A percentile compares a stretch with the other conserved stretches of the same genome.
These are phyloP conservation scores for Phytophthora hybrid DNA, from an alignment of 352 stramenopile genomes.

Conservation along the genomic window DNA sequence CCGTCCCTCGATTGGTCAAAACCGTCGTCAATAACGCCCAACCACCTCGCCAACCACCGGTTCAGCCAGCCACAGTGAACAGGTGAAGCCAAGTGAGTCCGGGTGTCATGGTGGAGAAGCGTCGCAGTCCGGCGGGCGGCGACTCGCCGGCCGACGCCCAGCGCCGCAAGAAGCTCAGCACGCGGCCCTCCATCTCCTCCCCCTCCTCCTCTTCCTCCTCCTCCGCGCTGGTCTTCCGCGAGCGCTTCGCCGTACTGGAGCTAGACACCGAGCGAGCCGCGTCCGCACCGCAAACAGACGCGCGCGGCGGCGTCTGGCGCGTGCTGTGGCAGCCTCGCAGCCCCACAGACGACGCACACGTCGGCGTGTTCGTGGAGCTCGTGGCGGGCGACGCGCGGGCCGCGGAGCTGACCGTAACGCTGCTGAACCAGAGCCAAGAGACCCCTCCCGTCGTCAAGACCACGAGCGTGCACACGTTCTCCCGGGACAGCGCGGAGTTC, in stretches of 20 bases:
- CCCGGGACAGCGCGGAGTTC: constrained; percentile 56
- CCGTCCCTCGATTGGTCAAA: constrained; percentile 38
- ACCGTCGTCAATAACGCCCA: neutral
- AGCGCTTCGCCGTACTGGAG: constrained; percentile 54
- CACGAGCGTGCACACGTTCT: constrained; percentile 64
- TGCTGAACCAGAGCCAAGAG: constrained; percentile 45
- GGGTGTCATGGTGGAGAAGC: constrained; percentile 59
- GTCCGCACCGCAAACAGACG: constrained; percentile 48
- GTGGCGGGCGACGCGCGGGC: constrained; percentile 20
- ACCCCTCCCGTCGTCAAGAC: constrained; percentile 38
- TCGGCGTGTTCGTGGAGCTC: constrained; percentile 74
- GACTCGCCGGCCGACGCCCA: constrained; percentile 31
- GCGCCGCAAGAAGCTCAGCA: constrained; percentile 44
- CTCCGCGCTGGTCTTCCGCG: constrained; percentile 42
- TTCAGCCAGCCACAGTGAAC: neutral
- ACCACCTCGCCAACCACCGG: constrained; percentile 41
- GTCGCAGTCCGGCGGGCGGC: constrained; percentile 40
- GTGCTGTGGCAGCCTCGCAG: constrained; percentile 74
- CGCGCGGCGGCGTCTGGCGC: constrained; percentile 55
- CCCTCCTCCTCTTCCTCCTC: neutral
- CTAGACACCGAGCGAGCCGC: constrained; percentile 40
- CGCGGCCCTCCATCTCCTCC: neutral
- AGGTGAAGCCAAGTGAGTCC: neutral
- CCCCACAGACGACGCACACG: constrained; percentile 48
- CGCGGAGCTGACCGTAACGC: constrained; percentile 52